These are phyloP conservation scores for Dothistroma pini DNA, from an alignment of 2,329 filamentous ascomycete genomes.

Conservation along the genomic window DNA sequence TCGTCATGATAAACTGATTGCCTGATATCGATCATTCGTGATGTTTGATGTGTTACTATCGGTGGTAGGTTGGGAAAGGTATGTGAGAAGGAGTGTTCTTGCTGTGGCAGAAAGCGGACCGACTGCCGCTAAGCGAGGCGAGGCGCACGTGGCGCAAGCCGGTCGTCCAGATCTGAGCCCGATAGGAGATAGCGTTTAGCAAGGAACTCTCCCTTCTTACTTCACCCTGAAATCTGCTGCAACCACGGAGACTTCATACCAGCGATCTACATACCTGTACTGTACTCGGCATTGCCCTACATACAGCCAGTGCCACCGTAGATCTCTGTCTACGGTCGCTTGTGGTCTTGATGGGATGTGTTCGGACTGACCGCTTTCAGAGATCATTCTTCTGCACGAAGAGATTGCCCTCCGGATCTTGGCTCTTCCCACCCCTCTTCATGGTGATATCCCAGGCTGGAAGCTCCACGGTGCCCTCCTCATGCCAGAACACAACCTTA, in stretches of 20 bases:
- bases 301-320: no score
- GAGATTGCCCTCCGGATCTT: not conserved
- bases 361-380: not conserved
- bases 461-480: constrained; percentile 24
- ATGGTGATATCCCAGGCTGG: constrained; percentile 28
- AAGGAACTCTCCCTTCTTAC: not conserved
- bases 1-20: not conserved
- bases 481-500: constrained; percentile 31
- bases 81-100: not conserved
- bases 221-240: no score
- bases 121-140: not conserved
- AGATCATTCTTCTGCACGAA: constrained; percentile 10
- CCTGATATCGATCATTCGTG: not conserved
- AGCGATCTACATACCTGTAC: no score
- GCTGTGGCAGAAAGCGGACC: no score
- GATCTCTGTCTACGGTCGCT: no score
- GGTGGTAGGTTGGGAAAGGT: not conserved
- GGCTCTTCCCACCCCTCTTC: not conserved
- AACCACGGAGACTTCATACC: no score
- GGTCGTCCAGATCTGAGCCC: not conserved
- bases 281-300: no score
- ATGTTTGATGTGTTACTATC: not conserved
- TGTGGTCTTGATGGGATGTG: not conserved
- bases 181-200: not conserved
- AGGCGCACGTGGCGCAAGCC: not conserved